These are phyloP conservation scores for Colletotrichum higginsianum DNA, from an alignment of 2,329 filamentous ascomycete species.

Conservation along the genomic window DNA sequence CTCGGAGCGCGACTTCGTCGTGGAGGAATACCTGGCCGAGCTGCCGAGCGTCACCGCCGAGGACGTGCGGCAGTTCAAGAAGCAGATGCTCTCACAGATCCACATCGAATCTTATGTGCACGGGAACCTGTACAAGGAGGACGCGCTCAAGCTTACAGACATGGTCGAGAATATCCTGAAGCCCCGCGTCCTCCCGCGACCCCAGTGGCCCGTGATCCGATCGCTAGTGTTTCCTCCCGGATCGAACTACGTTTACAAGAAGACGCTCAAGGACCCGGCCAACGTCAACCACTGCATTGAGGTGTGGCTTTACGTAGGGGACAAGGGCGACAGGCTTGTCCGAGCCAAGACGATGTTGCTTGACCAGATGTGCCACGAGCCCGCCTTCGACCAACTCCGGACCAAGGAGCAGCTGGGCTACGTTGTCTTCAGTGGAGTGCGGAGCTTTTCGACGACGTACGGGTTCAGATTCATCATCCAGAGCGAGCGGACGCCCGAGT, in stretches of 20 bases:
- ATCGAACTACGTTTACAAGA: conserved; percentile 87
- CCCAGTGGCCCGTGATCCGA: conserved; percentile 85
- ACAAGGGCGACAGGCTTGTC: conserved; percentile 76
- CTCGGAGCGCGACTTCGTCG: conserved; percentile 81
- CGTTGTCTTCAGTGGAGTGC: conserved; percentile 88
- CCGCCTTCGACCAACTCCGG: conserved; percentile 92
- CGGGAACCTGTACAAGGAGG: conserved; percentile 95
- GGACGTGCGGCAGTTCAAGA: conserved; percentile 83
- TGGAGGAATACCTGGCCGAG: conserved; percentile 85
- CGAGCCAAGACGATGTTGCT: conserved; percentile 86
- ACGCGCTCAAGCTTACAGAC: conserved; percentile 87
- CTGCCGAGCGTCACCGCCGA: conserved; percentile 81
- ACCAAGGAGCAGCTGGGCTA: conserved; percentile 99
- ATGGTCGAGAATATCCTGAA: conserved; percentile 85
- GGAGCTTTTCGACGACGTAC: conserved; percentile 81
- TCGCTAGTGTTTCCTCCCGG: conserved; percentile 84
- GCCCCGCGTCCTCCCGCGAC: conserved; percentile 79
- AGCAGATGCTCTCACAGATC: conserved; percentile 84
- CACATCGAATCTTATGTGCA: conserved; percentile 91
- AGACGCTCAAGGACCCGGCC: conserved; percentile 84
- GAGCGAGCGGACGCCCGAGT: conserved; percentile 87
- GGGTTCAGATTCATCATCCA: conserved; percentile 94
- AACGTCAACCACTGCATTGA: conserved; percentile 93
- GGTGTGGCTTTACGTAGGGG: conserved; percentile 80
- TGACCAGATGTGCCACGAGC: conserved; percentile 92